Percentiles rank a stretch among this genome's conserved stretches.
These are phyloP conservation scores for Populus davidiana DNA, from an alignment of 345 rosid genomes.

Conservation along the genomic window DNA sequence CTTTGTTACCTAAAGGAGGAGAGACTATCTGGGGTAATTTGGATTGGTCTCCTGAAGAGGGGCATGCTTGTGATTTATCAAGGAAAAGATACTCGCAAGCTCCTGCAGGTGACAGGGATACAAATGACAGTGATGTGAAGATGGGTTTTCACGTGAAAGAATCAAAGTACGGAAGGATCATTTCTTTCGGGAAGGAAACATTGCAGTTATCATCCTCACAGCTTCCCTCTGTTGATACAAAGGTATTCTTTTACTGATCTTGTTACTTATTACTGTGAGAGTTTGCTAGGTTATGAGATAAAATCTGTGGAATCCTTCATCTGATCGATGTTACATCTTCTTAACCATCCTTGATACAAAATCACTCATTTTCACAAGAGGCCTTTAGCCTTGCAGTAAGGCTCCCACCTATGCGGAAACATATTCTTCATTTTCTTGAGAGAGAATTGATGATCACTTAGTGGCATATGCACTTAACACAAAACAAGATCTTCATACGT, in stretches of 20 bases:
- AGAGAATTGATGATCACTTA: too few species aligned
- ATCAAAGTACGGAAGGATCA: slow-evolving; percentile 53
- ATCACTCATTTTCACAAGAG: too few species aligned
- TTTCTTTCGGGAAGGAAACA: slow-evolving; percentile 58
- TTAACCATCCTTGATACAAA: too few species aligned
- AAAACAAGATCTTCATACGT: too few species aligned
- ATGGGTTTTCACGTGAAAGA: slow-evolving; percentile 36
- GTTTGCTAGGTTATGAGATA: background rate
- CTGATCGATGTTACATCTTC: too few species aligned
- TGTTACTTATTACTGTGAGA: background rate
- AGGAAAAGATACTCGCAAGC: slow-evolving; percentile 32
- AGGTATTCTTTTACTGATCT: slow-evolving; percentile 29
- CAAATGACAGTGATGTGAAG: slow-evolving; percentile 31
- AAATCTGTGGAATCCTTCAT: too few species aligned
- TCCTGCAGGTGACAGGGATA: slow-evolving; percentile 17
- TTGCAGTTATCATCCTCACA: slow-evolving; percentile 44
- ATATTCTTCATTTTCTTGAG: too few species aligned
- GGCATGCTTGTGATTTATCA: slow-evolving; percentile 30
- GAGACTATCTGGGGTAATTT: slow-evolving; percentile 68
- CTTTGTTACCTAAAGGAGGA: slow-evolving; percentile 78
- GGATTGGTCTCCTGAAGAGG: slow-evolving; percentile 65
- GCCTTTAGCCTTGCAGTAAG: too few species aligned
- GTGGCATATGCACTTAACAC: too few species aligned
- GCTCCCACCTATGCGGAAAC: too few species aligned
- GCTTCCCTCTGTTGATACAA: slow-evolving; percentile 32